Base-by-base conservation (phyloP, 1,284 basidiomycete genomes). In the Irpex rosettiformis region DNA sequence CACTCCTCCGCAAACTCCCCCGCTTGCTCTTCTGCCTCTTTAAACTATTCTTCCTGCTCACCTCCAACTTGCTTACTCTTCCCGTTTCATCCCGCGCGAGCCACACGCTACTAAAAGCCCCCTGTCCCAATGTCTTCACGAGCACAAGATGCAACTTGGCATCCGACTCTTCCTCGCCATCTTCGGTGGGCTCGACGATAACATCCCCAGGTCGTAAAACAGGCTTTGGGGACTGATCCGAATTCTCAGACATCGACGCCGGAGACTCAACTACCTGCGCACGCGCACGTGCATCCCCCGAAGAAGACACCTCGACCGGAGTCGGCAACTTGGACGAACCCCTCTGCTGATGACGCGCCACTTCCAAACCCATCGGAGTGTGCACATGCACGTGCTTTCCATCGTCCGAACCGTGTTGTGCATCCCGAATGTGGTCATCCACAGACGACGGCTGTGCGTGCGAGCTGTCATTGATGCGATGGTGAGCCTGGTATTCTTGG, bases 91-190 rank as follows among this genome's bases (percentile, higher is more conserved):
- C 83, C 45, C 79, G 73, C 1, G 87, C 89, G 0, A 89, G 80
- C 89, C 90, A 93, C 1, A 93, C 91, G 48, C 78, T 79, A 51
- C 86, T 88, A 69, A 93, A 93, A 0, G 89, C 84, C 37, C 91
- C 91, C 56, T 86, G 82, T 4, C 90, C 91, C 3, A 93, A 77
- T 3, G 78, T 75, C 3, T 76, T 75, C 18, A 84, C 68, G 4
- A 93, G 78, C 29, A 74, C 77, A 13, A 77, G 48, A 51, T 28
- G 48, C 11, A 51, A 64, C 25, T 42, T 45, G 33, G 55, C 33
- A 13, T 43, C 57, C 4, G 27, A 56, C 1, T 40, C 54, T 5
- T 18, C 45, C 45, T 56, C 58, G 21, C 29, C 54, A 10, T 27
- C 48, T 13, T 16, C 48, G 13, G 22, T 24, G 10, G 65, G 58